Percentiles rank a stretch among this genome's conserved stretches.
Conservation (phyloP, 768 basidiomycete species). For the Coprinopsis sp. region DNA sequence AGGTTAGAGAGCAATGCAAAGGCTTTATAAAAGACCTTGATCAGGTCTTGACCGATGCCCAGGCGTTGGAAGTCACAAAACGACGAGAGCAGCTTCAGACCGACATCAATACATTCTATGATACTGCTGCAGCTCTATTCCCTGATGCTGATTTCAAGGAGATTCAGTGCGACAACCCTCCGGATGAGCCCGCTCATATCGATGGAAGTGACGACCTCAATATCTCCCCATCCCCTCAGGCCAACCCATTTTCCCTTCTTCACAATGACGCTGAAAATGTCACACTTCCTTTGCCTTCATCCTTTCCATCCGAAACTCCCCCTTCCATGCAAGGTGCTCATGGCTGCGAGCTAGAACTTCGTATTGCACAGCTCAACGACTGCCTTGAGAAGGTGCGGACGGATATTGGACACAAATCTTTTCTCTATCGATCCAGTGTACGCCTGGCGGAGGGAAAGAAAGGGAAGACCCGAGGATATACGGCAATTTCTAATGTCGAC, state of each 20-base stretch:
- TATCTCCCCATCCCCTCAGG: too few species aligned
- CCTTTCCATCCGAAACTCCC: background rate
- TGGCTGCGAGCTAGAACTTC: background rate
- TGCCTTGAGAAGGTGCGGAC: constrained; percentile 8
- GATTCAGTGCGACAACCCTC: too few species aligned
- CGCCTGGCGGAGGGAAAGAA: background rate
- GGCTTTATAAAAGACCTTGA: background rate
- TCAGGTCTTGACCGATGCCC: too few species aligned
- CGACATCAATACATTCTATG: too few species aligned
- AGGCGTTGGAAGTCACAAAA: too few species aligned
- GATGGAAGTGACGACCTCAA: too few species aligned
- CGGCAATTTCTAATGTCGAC: background rate
- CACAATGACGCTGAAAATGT: too few species aligned
- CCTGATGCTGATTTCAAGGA: too few species aligned
- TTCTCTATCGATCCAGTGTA: background rate
- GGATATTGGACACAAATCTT: constrained; percentile 1
- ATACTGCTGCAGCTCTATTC: too few species aligned
- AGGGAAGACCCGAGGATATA: background rate
- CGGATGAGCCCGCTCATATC: too few species aligned
- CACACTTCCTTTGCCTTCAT: background rate
- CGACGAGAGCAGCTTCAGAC: too few species aligned
- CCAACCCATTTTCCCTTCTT: too few species aligned
- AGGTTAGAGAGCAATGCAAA: background rate
- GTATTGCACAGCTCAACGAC: background rate
- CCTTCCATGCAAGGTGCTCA: background rate